A percentile compares a stretch with the other conserved stretches of the same genome.
Conservation (phyloP, 441 rosid genomes). For the Euphorbia schlechtendalii region DNA sequence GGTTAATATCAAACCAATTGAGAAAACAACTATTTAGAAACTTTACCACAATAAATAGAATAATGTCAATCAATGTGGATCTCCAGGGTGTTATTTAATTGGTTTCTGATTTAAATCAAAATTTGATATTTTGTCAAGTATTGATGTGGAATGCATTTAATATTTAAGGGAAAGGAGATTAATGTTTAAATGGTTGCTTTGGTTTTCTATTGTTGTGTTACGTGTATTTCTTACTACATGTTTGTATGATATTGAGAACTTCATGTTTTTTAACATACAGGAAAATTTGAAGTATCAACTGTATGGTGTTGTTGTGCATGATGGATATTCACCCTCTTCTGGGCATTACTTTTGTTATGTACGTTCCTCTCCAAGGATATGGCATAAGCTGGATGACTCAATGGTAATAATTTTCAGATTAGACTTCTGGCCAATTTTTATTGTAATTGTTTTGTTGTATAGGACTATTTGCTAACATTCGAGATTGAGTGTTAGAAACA, state of each 20-base stretch:
- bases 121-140: too few relatives aligned
- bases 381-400: conserved; percentile 66
- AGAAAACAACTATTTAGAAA: background rate
- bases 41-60: background rate
- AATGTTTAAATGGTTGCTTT: too few relatives aligned
- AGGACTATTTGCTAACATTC: background rate
- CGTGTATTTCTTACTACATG: too few relatives aligned
- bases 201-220: too few relatives aligned
- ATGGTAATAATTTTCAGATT: conserved; percentile 35
- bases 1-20: background rate
- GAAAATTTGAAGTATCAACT: conserved; percentile 49
- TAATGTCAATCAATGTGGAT: conserved; percentile 1
- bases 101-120: conserved; percentile 8
- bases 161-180: too few relatives aligned
- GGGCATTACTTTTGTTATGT: conserved; percentile 74
- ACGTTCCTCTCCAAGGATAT: conserved; percentile 54
- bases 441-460: too few relatives aligned
- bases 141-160: too few relatives aligned
- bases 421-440: background rate
- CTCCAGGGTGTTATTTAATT: too few relatives aligned
- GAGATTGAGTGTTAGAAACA: background rate
- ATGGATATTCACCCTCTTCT: conserved; percentile 43
- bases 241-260: too few relatives aligned
- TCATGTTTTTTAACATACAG: conserved; percentile 25
- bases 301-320: conserved; percentile 72